Percentiles rank a stretch among this genome's conserved stretches.
These are phyloP conservation scores for Rhipidocladum racemiflorum DNA, from an alignment of 176 grass and related monocot genomes.

Conservation along the genomic window DNA sequence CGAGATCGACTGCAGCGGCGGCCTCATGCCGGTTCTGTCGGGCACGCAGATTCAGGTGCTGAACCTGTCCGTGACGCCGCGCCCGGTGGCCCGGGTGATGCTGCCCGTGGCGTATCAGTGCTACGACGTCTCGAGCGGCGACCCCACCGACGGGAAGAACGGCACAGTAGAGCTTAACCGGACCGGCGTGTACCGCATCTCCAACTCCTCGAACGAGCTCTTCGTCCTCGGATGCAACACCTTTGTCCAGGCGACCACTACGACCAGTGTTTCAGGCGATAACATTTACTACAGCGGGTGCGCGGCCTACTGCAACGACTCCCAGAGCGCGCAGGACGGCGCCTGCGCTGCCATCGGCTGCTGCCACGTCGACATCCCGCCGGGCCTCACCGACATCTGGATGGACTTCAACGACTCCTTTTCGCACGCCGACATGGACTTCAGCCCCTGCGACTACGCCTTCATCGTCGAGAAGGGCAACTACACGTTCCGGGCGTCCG, in stretches of 20 bases:
- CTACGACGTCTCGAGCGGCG: not conserved
- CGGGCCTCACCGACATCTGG: not conserved
- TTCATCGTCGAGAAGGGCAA: not conserved
- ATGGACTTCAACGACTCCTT: not conserved
- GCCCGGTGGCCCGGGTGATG: not conserved
- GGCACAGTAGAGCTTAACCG: not conserved
- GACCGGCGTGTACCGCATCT: not conserved
- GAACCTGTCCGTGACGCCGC: not conserved
- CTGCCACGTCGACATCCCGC: not conserved
- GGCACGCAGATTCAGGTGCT: not conserved
- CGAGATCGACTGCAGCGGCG: constrained; percentile 2
- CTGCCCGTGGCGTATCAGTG: not conserved
- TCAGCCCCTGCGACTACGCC: constrained; percentile 1
- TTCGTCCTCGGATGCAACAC: not conserved
- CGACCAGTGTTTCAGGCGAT: not conserved
- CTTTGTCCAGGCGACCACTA: not conserved
- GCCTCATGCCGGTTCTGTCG: not conserved
- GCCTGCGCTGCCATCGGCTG: not conserved
- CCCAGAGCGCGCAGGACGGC: not conserved
- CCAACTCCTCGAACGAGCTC: not conserved
- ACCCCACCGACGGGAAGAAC: not conserved
- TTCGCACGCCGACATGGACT: not conserved
- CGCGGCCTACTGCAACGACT: not conserved
- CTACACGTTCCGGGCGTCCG: not conserved
- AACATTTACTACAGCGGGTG: not conserved